These are phyloP conservation scores for Peziza echinospora DNA, from an alignment of 495 filamentous ascomycete genomes.

Conservation along the genomic window DNA sequence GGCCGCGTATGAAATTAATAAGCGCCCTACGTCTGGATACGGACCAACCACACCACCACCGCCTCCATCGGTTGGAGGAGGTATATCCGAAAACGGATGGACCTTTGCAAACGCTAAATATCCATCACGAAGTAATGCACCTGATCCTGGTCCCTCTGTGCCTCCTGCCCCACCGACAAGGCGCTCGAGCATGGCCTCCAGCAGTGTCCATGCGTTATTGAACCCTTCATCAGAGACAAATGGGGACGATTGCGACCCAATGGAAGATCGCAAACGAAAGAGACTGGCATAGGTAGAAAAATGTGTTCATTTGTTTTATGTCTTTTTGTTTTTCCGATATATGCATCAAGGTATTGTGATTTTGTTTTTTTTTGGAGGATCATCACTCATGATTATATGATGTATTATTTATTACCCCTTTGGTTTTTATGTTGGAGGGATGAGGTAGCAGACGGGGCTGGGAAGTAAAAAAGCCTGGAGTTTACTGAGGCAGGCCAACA, in stretches of 20 bases:
- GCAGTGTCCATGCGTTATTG: constrained; percentile 53
- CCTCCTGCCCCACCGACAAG: constrained; percentile 37
- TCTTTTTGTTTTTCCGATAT: constrained; percentile 20
- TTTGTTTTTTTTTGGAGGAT: too few relatives aligned
- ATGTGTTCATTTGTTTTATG: constrained; percentile 19
- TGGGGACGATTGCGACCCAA: constrained; percentile 43
- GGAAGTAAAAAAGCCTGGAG: too few relatives aligned
- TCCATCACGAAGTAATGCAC: constrained; percentile 21
- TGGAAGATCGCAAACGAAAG: constrained; percentile 61
- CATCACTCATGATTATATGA: too few relatives aligned
- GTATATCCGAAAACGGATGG: constrained; percentile 35
- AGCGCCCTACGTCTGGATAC: constrained; percentile 11
- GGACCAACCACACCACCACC: constrained; percentile 17
- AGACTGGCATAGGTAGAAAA: constrained; percentile 25
- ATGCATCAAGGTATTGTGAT: too few relatives aligned
- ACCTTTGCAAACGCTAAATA: constrained; percentile 30
- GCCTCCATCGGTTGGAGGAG: constrained; percentile 10
- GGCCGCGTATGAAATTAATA: constrained; percentile 24
- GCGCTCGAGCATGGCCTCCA: constrained; percentile 46
- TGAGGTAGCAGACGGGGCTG: too few relatives aligned
- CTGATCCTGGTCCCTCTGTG: constrained; percentile 19
- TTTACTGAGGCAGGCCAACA: too few relatives aligned
- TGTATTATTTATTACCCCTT: too few relatives aligned
- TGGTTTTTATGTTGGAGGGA: too few relatives aligned
- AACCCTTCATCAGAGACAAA: constrained; percentile 40